Base-by-base conservation (phyloP, 2,329 filamentous ascomycete species). In the Ceratocystis harringtonii region DNA sequence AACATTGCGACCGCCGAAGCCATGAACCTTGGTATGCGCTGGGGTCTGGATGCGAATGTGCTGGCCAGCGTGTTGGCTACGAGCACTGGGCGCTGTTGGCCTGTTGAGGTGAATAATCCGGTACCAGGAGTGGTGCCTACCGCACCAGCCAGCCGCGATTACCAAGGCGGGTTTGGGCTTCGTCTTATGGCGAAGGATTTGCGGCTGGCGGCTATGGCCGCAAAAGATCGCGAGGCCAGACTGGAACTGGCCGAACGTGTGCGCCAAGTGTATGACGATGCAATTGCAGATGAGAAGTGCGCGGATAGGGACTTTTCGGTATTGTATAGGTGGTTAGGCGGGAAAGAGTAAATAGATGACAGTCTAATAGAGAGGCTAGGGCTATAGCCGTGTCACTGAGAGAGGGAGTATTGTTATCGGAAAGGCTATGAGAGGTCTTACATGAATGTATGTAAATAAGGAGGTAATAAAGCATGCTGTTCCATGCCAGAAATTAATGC, bases 51-150 rank as follows among this genome's bases (percentile, higher is more conserved):
- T 67, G 78, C 83, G 1, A 77, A 78, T 70, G 85, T 84, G 6
- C 80, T 99, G 1, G 88, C 90, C 0, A 85, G 86, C 63, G 85
- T 99, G 75, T 90, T 99, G 78, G 97, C 96, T 73, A 88, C 88
- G 2, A 94, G 90, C 70, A 96, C 92, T 0, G 94, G 94, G n/a
- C 84, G 81, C 69, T 97, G 92, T 80, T 99, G 94, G 94, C 91
- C 92, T 0, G 94, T 87, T 71, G 92, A 96, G 76, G 79, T 95
- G 68, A 99, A 99, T 76, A 97, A 97, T 73, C 94, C 94, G 0
- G 91, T 97, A 2, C 85, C 85, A 10, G 92, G 91, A 15, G 91
- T 96, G 0, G 81, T 92, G 25, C 84, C 87, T 68, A 83, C 81
- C 0, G 83, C 90, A 1, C 91, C 92, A 0, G 88, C 91, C 0